A percentile compares a stretch with the other conserved stretches of the same genome.
Evolutionary conservation across 345 rosid genomes (phyloP).

Genomic region (Brassica carinata): DNA sequence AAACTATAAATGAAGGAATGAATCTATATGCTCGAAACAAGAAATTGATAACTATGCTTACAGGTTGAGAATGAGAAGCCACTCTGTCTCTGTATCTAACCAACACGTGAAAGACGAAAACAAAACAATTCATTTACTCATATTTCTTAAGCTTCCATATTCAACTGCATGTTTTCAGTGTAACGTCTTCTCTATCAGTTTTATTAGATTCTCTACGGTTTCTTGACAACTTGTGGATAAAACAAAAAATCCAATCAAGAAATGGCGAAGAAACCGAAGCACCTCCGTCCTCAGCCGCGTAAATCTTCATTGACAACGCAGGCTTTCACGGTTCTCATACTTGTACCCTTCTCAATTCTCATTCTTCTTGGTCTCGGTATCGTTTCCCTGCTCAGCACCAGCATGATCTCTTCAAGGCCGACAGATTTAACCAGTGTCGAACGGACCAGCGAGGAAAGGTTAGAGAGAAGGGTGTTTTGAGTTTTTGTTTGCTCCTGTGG

Average conservation of each 20-base stretch:
- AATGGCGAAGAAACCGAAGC: conserved; percentile 60
- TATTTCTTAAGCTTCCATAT: not conserved
- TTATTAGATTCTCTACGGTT: conserved; percentile 7
- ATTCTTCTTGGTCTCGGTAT: conserved; percentile 71
- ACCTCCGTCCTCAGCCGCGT: conserved; percentile 54
- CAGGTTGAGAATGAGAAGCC: conserved; percentile 1
- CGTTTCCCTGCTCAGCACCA: conserved; percentile 57
- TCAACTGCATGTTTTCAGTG: conserved; percentile 16
- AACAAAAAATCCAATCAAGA: not conserved
- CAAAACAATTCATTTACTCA: not conserved
- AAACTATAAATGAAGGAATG: not conserved
- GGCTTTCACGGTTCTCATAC: conserved; percentile 50
- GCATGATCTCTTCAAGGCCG: conserved; percentile 46
- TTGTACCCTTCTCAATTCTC: conserved; percentile 55
- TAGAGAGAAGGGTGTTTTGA: not conserved
- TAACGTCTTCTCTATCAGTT: conserved; percentile 9
- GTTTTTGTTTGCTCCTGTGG: not conserved
- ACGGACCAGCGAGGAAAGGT: conserved; percentile 45
- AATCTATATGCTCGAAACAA: not conserved
- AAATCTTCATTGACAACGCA: conserved; percentile 50
- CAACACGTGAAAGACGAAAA: conserved; percentile 2
- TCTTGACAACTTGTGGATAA: not conserved
- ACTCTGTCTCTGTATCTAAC: conserved; percentile 20
- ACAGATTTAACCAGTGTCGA: conserved; percentile 65
- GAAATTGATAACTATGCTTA: not conserved